Percentiles rank a stretch among this genome's conserved stretches.
Evolutionary conservation across 164 flowering plant genomes (phyloP).

Genomic region (Vitis riparia): DNA sequence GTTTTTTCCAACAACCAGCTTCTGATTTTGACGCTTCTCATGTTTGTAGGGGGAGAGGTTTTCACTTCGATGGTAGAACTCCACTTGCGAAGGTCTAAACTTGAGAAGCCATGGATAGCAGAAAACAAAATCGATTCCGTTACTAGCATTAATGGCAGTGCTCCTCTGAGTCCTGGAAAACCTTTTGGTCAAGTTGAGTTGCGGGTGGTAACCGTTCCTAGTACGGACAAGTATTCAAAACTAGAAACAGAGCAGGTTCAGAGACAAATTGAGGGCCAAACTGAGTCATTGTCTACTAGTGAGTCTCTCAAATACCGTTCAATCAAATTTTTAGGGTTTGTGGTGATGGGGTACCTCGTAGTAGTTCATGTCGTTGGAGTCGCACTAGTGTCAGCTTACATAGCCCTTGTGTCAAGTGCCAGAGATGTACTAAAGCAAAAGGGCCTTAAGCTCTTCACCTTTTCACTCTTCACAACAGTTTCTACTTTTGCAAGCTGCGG

Average conservation of each 20-base stretch:
- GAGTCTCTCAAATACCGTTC: conserved; percentile 23
- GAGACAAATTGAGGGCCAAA: too few species aligned
- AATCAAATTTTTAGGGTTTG: conserved; percentile 21
- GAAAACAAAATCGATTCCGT: neutral
- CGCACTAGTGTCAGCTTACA: conserved; percentile 17
- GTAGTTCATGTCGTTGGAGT: conserved; percentile 26
- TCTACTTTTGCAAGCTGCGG: conserved; percentile 68
- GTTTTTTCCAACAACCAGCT: too few species aligned
- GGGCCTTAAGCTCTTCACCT: conserved; percentile 27
- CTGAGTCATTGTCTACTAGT: too few species aligned
- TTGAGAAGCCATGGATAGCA: neutral
- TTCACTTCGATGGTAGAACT: too few species aligned
- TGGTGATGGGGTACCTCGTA: conserved; percentile 33
- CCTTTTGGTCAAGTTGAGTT: too few species aligned
- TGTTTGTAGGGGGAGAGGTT: too few species aligned
- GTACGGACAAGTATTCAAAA: too few species aligned
- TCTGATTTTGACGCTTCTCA: too few species aligned
- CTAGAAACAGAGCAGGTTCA: too few species aligned
- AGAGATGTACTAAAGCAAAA: conserved; percentile 30
- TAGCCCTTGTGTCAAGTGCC: conserved; percentile 28
- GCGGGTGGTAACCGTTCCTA: too few species aligned
- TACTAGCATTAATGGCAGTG: neutral
- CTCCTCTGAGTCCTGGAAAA: neutral
- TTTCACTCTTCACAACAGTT: conserved; percentile 41
- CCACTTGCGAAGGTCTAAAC: neutral